A percentile compares a stretch with the other conserved stretches of the same genome.
These are phyloP conservation scores for Datisca glomerata DNA, from an alignment of 306 rosid genomes.

Conservation along the genomic window DNA sequence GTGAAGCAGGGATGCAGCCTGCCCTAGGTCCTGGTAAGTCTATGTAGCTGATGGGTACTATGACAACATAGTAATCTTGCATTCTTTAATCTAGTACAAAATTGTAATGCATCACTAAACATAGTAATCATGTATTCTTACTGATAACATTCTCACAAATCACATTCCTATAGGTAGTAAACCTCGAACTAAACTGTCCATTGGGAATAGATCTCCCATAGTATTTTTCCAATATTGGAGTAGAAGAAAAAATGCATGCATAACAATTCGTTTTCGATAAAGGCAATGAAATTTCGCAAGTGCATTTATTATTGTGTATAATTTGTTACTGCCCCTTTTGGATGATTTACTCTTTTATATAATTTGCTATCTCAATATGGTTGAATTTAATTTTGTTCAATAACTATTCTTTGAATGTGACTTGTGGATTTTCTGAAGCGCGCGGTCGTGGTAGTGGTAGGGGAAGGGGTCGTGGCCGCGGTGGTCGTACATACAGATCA, in stretches of 20 bases:
- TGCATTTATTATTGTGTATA: background rate
- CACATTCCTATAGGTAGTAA: background rate
- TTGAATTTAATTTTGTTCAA: background rate
- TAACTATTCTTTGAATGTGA: background rate
- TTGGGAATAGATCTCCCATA: background rate
- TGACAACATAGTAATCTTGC: too few species aligned
- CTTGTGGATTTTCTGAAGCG: conserved; percentile 26
- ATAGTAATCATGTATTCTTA: too few species aligned
- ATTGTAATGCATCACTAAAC: too few species aligned
- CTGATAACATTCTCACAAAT: background rate
- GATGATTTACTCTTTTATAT: too few species aligned
- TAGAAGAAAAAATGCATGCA: too few species aligned
- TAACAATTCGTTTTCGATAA: too few species aligned
- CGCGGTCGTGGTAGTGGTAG: conserved; percentile 59
- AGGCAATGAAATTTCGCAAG: background rate
- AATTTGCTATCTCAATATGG: background rate
- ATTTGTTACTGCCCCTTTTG: too few species aligned
- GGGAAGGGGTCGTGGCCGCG: conserved; percentile 55
- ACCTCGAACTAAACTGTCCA: too few species aligned
- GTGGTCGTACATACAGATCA: conserved; percentile 17
- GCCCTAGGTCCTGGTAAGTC: conserved; percentile 53
- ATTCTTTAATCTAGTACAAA: too few species aligned
- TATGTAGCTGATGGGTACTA: background rate
- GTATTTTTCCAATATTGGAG: background rate
- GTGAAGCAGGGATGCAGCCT: conserved; percentile 49